Evolutionary conservation across 139 green algal species (phyloP).

Genomic region (Marvania coccoides): DNA sequence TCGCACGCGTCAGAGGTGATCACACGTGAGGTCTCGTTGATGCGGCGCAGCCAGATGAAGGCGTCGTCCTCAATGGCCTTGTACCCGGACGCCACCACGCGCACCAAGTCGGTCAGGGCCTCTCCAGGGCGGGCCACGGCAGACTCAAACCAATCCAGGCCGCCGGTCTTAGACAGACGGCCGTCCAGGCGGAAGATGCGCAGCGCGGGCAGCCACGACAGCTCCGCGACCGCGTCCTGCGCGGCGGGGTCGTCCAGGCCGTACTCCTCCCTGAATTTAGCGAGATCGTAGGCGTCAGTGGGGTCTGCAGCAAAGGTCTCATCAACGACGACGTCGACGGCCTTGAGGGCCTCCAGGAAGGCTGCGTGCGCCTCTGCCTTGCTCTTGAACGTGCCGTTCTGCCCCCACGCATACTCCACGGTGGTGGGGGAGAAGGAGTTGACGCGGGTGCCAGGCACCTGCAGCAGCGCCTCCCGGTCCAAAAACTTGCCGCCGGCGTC

Average conservation of each 20-base stretch:
- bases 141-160: constrained; percentile 64
- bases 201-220: constrained; percentile 3
- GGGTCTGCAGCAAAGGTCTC: constrained; percentile 42
- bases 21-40: constrained; percentile 12
- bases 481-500: constrained; percentile 41
- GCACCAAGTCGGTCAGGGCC: constrained; percentile 50
- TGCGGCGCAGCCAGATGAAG: constrained; percentile 35
- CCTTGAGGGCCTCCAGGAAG: constrained; percentile 19
- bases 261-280: constrained; percentile 25
- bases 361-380: constrained; percentile 23
- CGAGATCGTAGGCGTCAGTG: constrained; percentile 27
- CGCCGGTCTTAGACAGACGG: constrained; percentile 14
- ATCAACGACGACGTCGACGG: constrained; percentile 59
- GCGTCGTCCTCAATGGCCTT: not conserved
- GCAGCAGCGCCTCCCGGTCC: constrained; percentile 11
- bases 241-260: constrained; percentile 1
- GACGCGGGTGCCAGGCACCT: constrained; percentile 1
- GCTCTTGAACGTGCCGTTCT: constrained; percentile 7
- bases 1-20: constrained; percentile 9
- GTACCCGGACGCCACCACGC: not conserved
- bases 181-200: constrained; percentile 34
- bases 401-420: constrained; percentile 24
- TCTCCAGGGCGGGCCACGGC: constrained; percentile 51
- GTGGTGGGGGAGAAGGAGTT: constrained; percentile 8
- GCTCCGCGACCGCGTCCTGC: not conserved